Percentiles rank a stretch among this genome's conserved stretches.
Conservation (phyloP, 164 flowering plant genomes). For the Nelumbo lutea region DNA sequence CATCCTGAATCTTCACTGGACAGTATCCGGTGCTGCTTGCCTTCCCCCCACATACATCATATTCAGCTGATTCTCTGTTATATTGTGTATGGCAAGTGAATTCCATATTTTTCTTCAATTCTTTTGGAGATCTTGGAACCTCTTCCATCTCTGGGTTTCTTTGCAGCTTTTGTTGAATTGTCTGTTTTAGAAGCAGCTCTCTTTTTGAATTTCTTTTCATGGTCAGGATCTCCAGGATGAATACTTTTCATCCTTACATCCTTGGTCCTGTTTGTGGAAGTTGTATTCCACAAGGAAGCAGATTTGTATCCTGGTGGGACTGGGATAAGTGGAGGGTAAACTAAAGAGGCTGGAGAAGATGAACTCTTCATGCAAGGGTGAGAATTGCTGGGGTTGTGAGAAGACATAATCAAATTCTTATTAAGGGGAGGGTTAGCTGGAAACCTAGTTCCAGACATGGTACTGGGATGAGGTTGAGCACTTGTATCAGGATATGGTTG, state of each 20-base stretch:
- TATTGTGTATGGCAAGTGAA: constrained; percentile 3
- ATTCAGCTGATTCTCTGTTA: constrained; percentile 13
- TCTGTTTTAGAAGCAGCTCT: constrained; percentile 24
- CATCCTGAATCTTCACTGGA: constrained; percentile 11
- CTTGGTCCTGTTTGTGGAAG: constrained; percentile 17
- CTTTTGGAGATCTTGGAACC: constrained; percentile 13
- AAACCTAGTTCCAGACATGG: constrained; percentile 12
- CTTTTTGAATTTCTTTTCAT: constrained; percentile 31
- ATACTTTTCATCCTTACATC: constrained; percentile 18
- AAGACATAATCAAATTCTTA: constrained; percentile 11
- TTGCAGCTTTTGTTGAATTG: constrained; percentile 20
- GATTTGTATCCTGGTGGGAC: constrained; percentile 25
- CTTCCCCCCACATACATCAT: constrained; percentile 16
- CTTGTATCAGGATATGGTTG: constrained; percentile 10
- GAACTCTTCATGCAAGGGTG: constrained; percentile 18
- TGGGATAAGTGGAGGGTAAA: constrained; percentile 26
- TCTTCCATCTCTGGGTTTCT: constrained; percentile 27
- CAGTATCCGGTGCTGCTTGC: constrained; percentile 10
- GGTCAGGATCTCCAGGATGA: constrained; percentile 13
- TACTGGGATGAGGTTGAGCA: constrained; percentile 9
- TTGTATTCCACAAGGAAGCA: constrained; percentile 12
- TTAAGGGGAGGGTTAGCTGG: constrained; percentile 15
- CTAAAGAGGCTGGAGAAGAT: constrained; percentile 13
- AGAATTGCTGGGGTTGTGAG: constrained; percentile 16
- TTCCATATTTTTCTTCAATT: constrained; percentile 2